Percentiles rank a stretch among this genome's conserved stretches.
Conservation (phyloP, 2,329 filamentous ascomycete genomes). For the Fusarium phyllophilum region DNA sequence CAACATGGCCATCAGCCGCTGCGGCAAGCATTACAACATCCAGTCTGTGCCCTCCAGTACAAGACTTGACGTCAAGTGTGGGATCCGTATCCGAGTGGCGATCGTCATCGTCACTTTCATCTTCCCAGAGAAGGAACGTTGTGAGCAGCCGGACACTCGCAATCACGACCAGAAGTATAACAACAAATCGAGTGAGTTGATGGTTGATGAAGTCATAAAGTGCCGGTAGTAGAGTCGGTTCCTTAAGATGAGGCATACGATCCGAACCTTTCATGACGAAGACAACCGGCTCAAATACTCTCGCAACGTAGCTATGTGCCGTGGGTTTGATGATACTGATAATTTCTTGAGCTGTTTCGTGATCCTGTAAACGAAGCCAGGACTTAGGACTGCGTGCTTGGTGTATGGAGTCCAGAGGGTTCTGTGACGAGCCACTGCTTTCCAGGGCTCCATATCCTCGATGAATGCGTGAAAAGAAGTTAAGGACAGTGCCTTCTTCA, state of each 20-base stretch:
- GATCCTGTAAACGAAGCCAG: conserved; percentile 81
- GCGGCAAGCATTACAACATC: conserved; percentile 74
- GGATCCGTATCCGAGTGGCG: conserved; percentile 58
- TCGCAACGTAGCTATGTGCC: conserved; percentile 76
- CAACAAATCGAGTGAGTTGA: conserved; percentile 67
- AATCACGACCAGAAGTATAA: conserved; percentile 70
- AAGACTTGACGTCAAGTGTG: conserved; percentile 67
- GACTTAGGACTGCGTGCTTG: conserved; percentile 80
- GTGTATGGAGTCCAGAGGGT: conserved; percentile 68
- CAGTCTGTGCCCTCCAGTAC: conserved; percentile 72
- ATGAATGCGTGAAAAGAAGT: conserved; percentile 43
- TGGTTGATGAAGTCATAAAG: conserved; percentile 74
- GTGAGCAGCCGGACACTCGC: conserved; percentile 76
- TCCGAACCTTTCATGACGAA: conserved; percentile 77
- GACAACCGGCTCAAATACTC: conserved; percentile 78
- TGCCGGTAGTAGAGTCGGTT: conserved; percentile 50
- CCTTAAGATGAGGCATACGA: conserved; percentile 63
- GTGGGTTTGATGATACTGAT: conserved; percentile 80
- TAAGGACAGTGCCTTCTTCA: conserved; percentile 62
- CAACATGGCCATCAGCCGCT: conserved; percentile 71
- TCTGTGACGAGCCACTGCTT: conserved; percentile 46
- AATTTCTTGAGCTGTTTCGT: conserved; percentile 80
- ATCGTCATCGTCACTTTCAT: conserved; percentile 59
- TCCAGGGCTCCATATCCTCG: conserved; percentile 23
- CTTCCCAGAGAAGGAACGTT: conserved; percentile 78